Conservation (phyloP, 2,329 filamentous ascomycete species). For the Chalaropsis thielavioides region DNA sequence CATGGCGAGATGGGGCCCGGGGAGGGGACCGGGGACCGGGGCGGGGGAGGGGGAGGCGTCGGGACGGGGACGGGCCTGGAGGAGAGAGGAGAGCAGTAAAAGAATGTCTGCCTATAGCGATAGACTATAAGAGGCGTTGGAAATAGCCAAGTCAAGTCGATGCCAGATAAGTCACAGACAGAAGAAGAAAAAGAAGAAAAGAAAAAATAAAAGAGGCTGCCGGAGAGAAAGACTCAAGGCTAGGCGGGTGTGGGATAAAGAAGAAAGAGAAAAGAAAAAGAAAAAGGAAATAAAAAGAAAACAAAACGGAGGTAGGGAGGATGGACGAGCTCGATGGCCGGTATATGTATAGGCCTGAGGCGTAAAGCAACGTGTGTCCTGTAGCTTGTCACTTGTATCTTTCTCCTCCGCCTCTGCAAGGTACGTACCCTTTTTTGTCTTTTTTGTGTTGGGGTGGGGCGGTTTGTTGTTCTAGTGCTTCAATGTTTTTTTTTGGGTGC, state of each 20-base stretch:
- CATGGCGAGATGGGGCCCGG: slow-evolving; percentile 20
- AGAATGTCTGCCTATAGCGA: too few species aligned
- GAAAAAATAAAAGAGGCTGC: neutral
- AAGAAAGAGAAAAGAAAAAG: neutral
- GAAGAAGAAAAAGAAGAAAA: neutral
- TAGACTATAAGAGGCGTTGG: too few species aligned
- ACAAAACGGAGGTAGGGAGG: neutral
- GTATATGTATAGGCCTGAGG: neutral
- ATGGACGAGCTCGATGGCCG: neutral
- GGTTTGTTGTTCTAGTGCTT: slow-evolving; percentile 1
- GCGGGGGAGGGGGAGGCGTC: neutral
- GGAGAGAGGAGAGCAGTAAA: neutral
- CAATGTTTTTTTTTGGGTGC: neutral
- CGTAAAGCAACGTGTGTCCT: neutral
- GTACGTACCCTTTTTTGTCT: neutral
- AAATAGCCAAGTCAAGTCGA: too few species aligned
- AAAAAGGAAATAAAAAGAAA: neutral
- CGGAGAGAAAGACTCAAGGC: too few species aligned
- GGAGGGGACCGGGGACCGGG: neutral
- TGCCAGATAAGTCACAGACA: neutral
- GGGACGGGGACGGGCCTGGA: neutral
- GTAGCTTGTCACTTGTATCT: neutral
- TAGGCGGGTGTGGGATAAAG: neutral
- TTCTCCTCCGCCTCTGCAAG: neutral
- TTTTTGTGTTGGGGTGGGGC: slow-evolving; percentile 10